phyloP scores from a whole-genome alignment of 2,329 filamentous ascomycete genomes.

The Elsinoe ampelina region DNA sequence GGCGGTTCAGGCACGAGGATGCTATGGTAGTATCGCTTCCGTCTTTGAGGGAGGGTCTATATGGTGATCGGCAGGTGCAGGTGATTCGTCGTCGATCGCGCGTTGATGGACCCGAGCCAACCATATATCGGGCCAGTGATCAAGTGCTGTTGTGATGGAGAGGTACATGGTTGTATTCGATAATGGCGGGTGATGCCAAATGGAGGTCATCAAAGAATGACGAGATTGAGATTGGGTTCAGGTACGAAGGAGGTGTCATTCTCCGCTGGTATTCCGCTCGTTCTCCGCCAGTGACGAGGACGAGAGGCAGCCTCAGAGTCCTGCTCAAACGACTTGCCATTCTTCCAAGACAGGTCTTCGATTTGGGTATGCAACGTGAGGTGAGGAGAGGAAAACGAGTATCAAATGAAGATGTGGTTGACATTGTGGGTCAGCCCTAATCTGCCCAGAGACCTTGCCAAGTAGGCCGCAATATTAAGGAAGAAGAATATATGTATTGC shows the following conservation, averaged over 20 bases:
- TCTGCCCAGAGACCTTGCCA: neutral
- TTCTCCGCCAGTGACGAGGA: too few relatives aligned
- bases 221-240: neutral
- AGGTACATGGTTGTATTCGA: neutral
- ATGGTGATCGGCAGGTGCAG: neutral
- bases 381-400: too few relatives aligned
- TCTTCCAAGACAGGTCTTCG: too few relatives aligned
- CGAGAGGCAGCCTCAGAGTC: too few relatives aligned
- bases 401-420: neutral
- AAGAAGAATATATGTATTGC: neutral
- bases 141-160: neutral
- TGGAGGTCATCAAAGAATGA: neutral
- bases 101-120: neutral
- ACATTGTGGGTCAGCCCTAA: neutral
- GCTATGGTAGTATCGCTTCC: neutral
- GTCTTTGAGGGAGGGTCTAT: neutral
- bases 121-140: neutral
- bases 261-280: neutral
- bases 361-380: too few relatives aligned
- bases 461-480: neutral
- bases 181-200: constrained; percentile 2
- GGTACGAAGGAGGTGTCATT: neutral
- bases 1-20: neutral
- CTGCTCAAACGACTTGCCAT: too few relatives aligned
- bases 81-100: constrained; percentile 7